Conservation (phyloP, 1,284 basidiomycete genomes). For the Microbotryum saponariae region DNA sequence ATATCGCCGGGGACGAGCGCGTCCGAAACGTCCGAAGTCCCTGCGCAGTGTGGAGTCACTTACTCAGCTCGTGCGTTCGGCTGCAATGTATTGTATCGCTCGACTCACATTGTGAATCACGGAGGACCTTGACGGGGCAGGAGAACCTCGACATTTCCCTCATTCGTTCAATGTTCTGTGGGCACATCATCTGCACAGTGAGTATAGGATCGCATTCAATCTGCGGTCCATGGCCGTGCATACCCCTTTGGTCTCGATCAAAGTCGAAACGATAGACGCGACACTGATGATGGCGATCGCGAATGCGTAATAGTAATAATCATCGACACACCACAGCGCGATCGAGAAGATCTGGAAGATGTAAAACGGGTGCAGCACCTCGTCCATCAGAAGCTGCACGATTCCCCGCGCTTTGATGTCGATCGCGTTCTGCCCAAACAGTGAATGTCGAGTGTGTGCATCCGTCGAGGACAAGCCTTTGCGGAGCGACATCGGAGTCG, state of each 20-base stretch:
- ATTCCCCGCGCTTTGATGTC: conserved; percentile 85
- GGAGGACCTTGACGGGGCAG: conserved; percentile 67
- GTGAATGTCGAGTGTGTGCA: conserved; percentile 56
- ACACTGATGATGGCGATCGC: conserved; percentile 91
- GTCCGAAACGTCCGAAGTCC: conserved; percentile 64
- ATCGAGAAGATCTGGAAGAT: conserved; percentile 98
- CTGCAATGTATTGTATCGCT: conserved; percentile 4
- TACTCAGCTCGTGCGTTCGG: conserved; percentile 15
- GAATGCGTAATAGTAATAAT: conserved; percentile 80
- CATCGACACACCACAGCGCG: conserved; percentile 84
- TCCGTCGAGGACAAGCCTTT: conserved; percentile 54
- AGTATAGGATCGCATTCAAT: no score
- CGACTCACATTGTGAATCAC: conserved; percentile 63
- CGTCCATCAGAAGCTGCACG: conserved; percentile 75
- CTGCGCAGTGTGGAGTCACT: conserved; percentile 43
- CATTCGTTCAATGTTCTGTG: conserved; percentile 83
- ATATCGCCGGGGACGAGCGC: conserved; percentile 89
- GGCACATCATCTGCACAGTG: no score
- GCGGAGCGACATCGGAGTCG: conserved; percentile 55
- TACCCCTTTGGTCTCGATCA: conserved; percentile 79
- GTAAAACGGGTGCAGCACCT: conserved; percentile 94
- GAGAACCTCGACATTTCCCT: conserved; percentile 91
- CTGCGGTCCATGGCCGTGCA: conserved; percentile 12
- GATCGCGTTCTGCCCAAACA: conserved; percentile 85
- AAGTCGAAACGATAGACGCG: conserved; percentile 74